Conservation (phyloP, 169 alveolate genomes). For the Cryptosporidium baileyi region DNA sequence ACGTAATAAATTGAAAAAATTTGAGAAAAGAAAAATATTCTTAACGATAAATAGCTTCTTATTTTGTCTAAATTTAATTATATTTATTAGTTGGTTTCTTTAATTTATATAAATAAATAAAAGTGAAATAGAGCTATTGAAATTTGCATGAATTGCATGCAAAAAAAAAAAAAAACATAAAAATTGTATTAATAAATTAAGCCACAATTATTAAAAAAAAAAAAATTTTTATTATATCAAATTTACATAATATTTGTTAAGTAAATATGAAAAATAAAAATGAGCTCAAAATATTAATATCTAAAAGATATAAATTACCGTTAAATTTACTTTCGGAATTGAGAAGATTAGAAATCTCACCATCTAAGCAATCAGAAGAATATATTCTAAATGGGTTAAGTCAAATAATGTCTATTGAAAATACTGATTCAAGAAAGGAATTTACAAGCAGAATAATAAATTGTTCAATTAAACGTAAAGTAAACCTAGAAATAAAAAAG, state of each 20-base stretch:
- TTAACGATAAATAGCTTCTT: neutral
- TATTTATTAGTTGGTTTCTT: neutral
- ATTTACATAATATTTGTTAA: no score
- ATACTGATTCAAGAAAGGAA: neutral
- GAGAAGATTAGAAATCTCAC: slow-evolving; percentile 20
- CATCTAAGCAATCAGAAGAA: slow-evolving; percentile 13
- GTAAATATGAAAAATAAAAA: neutral
- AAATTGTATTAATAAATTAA: neutral
- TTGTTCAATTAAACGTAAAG: neutral
- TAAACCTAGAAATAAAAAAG: neutral
- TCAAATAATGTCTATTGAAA: neutral
- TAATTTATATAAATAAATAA: neutral
- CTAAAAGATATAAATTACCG: slow-evolving; percentile 10
- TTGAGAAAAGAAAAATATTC: neutral
- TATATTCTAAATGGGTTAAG: neutral
- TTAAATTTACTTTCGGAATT: slow-evolving; percentile 16
- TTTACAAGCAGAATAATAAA: slow-evolving; percentile 22
- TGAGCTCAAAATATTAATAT: neutral
- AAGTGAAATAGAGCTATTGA: neutral
- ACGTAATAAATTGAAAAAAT: neutral
- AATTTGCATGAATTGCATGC: neutral
- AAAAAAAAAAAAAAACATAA: neutral
- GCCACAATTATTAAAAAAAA: no score
- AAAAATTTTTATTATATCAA: neutral
- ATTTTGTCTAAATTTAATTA: neutral